A percentile compares a stretch with the other conserved stretches of the same genome.
phyloP scores from a whole-genome alignment of 306 rosid genomes.

The Morella rubra region DNA sequence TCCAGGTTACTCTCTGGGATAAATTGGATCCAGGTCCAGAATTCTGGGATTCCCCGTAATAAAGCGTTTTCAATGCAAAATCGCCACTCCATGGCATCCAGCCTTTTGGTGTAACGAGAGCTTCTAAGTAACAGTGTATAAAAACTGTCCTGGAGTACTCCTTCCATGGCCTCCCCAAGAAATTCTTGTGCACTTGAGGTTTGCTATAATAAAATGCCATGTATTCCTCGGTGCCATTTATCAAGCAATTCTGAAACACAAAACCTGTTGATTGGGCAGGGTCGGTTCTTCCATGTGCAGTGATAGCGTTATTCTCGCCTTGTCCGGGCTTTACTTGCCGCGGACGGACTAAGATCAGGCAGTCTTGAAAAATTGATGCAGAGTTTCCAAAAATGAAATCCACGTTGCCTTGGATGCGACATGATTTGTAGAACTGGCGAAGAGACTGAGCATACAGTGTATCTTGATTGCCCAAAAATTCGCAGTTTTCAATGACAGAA shows the following conservation, averaged over 20 bases:
- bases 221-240: conserved; percentile 80
- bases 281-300: conserved; percentile 89
- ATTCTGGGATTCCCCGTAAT: conserved; percentile 68
- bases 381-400: conserved; percentile 93
- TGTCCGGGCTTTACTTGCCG: conserved; percentile 55
- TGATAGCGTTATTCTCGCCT: conserved; percentile 66
- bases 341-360: conserved; percentile 52
- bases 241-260: conserved; percentile 67
- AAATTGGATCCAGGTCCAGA: conserved; percentile 49
- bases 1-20: conserved; percentile 62
- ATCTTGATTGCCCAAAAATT: conserved; percentile 83
- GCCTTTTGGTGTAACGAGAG: conserved; percentile 50
- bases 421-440: conserved; percentile 79
- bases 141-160: conserved; percentile 73
- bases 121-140: conserved; percentile 46
- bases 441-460: conserved; percentile 82
- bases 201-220: conserved; percentile 57
- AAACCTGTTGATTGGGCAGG: conserved; percentile 82
- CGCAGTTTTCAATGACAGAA: conserved; percentile 63
- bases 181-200: conserved; percentile 69
- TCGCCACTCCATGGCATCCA: conserved; percentile 83
- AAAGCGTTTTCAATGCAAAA: conserved; percentile 67
- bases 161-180: conserved; percentile 98
- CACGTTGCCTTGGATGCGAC: conserved; percentile 73
- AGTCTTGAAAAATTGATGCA: conserved; percentile 68